Conservation (phyloP, 2,329 filamentous ascomycete species). For the Fonsecaea monophora region DNA sequence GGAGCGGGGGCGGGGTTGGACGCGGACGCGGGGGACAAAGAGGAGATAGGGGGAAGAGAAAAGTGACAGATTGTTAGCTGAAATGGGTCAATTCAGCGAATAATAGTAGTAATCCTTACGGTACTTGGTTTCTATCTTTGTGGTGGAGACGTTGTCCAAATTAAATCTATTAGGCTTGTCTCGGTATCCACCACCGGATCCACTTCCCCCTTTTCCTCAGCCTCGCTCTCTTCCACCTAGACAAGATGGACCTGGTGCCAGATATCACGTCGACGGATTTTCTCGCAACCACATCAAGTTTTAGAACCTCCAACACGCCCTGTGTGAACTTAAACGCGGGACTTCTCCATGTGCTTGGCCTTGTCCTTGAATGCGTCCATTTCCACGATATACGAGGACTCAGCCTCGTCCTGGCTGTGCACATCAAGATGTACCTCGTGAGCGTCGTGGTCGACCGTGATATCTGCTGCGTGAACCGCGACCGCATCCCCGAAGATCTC, state of each 20-base stretch:
- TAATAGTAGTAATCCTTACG: no score
- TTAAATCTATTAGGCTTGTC: neutral
- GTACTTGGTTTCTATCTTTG: neutral
- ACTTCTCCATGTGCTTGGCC: neutral
- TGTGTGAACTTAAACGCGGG: neutral
- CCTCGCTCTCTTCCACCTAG: neutral
- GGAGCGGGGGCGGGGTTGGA: neutral
- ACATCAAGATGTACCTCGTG: slow-evolving; percentile 1
- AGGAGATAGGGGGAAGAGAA: neutral
- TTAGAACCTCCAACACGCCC: neutral
- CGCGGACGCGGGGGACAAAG: neutral
- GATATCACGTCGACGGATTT: neutral
- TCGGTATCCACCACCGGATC: neutral
- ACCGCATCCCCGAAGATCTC: slow-evolving; percentile 44
- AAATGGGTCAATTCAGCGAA: no score
- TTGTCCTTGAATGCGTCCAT: neutral
- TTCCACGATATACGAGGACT: neutral
- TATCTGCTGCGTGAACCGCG: slow-evolving; percentile 23
- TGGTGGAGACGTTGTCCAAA: neutral
- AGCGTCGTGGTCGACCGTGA: slow-evolving; percentile 19
- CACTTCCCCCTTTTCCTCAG: slow-evolving; percentile 4
- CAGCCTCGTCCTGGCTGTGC: neutral
- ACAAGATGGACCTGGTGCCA: neutral
- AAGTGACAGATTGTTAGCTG: no score
- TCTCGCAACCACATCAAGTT: neutral